Evolutionary conservation across 805 yeast genomes (phyloP).

Genomic region (Saccharomycopsis guyanensis): DNA sequence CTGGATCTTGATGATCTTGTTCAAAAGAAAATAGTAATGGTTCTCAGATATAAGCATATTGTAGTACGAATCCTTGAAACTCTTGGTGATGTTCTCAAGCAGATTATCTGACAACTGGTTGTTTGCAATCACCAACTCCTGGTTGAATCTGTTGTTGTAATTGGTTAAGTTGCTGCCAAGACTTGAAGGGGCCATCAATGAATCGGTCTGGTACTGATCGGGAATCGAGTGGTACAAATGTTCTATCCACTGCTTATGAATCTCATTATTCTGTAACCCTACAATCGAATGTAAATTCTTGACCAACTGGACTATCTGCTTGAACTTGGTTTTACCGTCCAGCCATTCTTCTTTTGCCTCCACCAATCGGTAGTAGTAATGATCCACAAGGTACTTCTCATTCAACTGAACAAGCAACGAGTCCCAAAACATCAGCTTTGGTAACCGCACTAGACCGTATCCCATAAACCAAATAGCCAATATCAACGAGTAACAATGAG

Average conservation of each 20-base stretch:
- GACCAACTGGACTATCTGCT: slow-evolving; percentile 34
- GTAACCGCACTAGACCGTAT: slow-evolving; percentile 66
- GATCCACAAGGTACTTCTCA: slow-evolving; percentile 28
- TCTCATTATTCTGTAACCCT: slow-evolving; percentile 11
- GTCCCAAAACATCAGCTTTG: slow-evolving; percentile 33
- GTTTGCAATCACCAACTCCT: slow-evolving; percentile 22
- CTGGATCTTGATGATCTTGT: slow-evolving; percentile 44
- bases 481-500: slow-evolving; percentile 69
- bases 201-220: background rate
- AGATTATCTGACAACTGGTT: slow-evolving; percentile 34
- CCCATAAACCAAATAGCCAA: slow-evolving; percentile 80
- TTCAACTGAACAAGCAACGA: slow-evolving; percentile 30
- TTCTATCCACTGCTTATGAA: slow-evolving; percentile 55
- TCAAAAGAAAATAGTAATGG: slow-evolving; percentile 46
- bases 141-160: slow-evolving; percentile 20
- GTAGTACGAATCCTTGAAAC: slow-evolving; percentile 45
- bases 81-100: slow-evolving; percentile 43
- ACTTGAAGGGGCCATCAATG: background rate
- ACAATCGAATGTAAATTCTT: slow-evolving; percentile 8
- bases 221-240: slow-evolving; percentile 28
- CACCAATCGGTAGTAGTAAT: slow-evolving; percentile 49
- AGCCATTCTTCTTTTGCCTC: slow-evolving; percentile 49
- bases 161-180: slow-evolving; percentile 10
- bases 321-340: slow-evolving; percentile 54
- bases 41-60: slow-evolving; percentile 47